Percentiles rank a stretch among this genome's conserved stretches.
phyloP scores from a whole-genome alignment of 2,329 filamentous ascomycete species.

The Aureobasidium sp. region DNA sequence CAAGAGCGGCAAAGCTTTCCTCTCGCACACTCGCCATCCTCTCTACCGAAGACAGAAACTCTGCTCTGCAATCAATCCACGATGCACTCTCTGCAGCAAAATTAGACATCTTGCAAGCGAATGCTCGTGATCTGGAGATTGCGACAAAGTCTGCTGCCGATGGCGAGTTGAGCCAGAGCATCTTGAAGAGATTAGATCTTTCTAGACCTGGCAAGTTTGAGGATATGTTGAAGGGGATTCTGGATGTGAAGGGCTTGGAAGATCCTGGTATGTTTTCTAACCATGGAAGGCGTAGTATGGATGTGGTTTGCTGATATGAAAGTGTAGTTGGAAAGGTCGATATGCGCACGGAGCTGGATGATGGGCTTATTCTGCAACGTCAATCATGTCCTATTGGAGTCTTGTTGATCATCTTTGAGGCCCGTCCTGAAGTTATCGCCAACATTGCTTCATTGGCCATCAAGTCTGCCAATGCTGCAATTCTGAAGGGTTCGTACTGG shows the following conservation, averaged over 20 bases:
- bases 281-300: neutral
- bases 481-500: slow-evolving; percentile 64
- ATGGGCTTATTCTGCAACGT: slow-evolving; percentile 76
- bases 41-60: slow-evolving; percentile 68
- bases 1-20: slow-evolving; percentile 68
- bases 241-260: slow-evolving; percentile 74
- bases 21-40: slow-evolving; percentile 80
- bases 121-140: slow-evolving; percentile 70
- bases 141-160: slow-evolving; percentile 67
- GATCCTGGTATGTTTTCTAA: slow-evolving; percentile 66
- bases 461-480: slow-evolving; percentile 95
- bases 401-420: slow-evolving; percentile 97
- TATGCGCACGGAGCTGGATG: slow-evolving; percentile 76
- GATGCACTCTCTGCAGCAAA: slow-evolving; percentile 62
- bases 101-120: slow-evolving; percentile 75
- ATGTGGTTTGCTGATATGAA: neutral
- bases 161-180: slow-evolving; percentile 70
- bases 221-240: slow-evolving; percentile 92
- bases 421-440: slow-evolving; percentile 93
- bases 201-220: slow-evolving; percentile 86
- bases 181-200: slow-evolving; percentile 83
- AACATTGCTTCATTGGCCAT: slow-evolving; percentile 94
- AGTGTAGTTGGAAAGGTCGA: slow-evolving; percentile 71
- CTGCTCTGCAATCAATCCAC: slow-evolving; percentile 77
- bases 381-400: slow-evolving; percentile 94